phyloP scores from a whole-genome alignment of 1,284 basidiomycete genomes.

The Pseudozyma sp. region DNA sequence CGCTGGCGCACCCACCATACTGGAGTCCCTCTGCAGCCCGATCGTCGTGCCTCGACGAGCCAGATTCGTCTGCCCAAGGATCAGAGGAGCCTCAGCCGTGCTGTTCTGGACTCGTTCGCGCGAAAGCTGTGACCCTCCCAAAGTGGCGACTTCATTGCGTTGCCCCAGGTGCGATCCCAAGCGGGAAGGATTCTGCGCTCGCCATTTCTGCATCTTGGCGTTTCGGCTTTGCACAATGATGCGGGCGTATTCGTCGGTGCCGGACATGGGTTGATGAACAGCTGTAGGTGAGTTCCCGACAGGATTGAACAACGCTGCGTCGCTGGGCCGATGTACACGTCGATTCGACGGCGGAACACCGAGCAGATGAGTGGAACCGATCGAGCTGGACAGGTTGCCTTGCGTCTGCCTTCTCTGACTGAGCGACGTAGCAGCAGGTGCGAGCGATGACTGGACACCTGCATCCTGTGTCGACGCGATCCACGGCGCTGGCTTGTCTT shows the following conservation, averaged over 20 bases:
- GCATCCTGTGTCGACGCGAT: constrained; percentile 57
- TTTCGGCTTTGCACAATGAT: constrained; percentile 73
- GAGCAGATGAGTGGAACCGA: constrained; percentile 39
- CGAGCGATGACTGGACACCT: constrained; percentile 10
- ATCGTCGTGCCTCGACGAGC: constrained; percentile 51
- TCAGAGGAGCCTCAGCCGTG: constrained; percentile 11
- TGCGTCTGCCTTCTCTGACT: constrained; percentile 31
- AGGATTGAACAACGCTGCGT: constrained; percentile 37
- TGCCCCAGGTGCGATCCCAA: constrained; percentile 10
- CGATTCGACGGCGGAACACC: constrained; percentile 26
- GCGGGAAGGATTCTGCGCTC: constrained; percentile 42
- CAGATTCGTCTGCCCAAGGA: constrained; percentile 27
- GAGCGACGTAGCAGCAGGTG: constrained; percentile 20
- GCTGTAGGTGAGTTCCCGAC: constrained; percentile 23
- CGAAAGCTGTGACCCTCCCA: constrained; percentile 9
- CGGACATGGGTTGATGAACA: constrained; percentile 30
- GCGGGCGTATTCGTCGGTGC: constrained; percentile 72
- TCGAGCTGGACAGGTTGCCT: constrained; percentile 37
- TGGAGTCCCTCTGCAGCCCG: constrained; percentile 28
- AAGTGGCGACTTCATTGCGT: constrained; percentile 9
- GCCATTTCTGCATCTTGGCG: constrained; percentile 73
- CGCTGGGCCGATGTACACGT: constrained; percentile 30
- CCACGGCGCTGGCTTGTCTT: constrained; percentile 57
- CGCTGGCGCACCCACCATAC: constrained; percentile 15
- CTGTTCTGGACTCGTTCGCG: constrained; percentile 7